These are phyloP conservation scores for Xeromyces bisporus DNA, from an alignment of 495 filamentous ascomycete species.

Conservation along the genomic window DNA sequence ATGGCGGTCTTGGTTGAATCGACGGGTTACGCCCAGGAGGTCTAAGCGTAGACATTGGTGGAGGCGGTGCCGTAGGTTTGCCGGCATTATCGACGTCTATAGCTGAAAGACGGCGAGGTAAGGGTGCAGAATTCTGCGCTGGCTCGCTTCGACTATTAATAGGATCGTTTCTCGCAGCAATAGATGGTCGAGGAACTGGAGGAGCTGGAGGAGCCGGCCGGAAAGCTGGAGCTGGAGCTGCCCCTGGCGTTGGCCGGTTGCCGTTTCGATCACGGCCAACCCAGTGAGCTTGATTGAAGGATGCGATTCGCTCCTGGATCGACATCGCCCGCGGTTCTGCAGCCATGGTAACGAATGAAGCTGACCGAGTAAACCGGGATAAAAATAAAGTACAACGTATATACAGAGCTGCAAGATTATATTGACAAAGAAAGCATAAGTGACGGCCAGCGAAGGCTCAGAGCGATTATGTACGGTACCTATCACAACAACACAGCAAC, in stretches of 20 bases:
- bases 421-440: background rate
- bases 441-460: no score
- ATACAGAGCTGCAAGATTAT: no score
- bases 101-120: no score
- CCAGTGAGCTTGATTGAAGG: conserved; percentile 40
- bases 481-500: no score
- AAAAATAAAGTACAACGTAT: no score
- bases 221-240: conserved; percentile 3
- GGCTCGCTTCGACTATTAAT: no score
- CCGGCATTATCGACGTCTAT: no score
- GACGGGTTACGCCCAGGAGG: conserved; percentile 24
- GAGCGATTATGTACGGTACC: no score
- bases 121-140: no score
- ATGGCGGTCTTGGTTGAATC: conserved; percentile 21
- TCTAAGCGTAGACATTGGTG: no score
- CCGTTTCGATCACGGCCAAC: conserved; percentile 25
- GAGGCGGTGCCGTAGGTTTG: conserved; percentile 3
- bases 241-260: conserved; percentile 8
- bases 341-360: conserved; percentile 2
- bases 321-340: conserved; percentile 31
- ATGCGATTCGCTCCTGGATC: conserved; percentile 42
- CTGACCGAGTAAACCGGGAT: no score
- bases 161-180: no score
- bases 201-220: conserved; percentile 16
- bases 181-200: conserved; percentile 4